phyloP scores from a whole-genome alignment of 441 rosid species.

The Euphorbia neoarborescens region DNA sequence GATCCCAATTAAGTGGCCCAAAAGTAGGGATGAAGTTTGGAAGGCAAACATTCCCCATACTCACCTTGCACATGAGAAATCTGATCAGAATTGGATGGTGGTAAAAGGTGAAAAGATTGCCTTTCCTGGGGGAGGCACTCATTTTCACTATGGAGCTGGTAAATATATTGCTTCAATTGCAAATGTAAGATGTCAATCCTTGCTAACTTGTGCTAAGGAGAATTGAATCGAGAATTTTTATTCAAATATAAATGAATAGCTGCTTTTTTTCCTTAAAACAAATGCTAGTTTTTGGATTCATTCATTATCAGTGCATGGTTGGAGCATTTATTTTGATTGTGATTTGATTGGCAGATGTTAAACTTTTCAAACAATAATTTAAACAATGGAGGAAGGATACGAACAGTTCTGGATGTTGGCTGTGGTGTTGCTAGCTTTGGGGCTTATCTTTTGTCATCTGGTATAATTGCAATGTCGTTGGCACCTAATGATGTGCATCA shows the following conservation, averaged over 20 bases:
- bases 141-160: constrained; percentile 89
- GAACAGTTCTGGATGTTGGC: constrained; percentile 91
- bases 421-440: constrained; percentile 98
- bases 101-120: constrained; percentile 81
- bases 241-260: no score
- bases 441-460: constrained; percentile 78
- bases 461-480: constrained; percentile 77
- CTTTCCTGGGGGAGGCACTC: constrained; percentile 97
- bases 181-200: constrained; percentile 38
- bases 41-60: constrained; percentile 90
- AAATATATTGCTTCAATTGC: constrained; percentile 82
- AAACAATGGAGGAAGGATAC: constrained; percentile 60
- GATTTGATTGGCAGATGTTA: no score
- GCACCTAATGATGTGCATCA: constrained; percentile 97
- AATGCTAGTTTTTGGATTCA: no score
- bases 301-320: no score
- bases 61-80: constrained; percentile 87
- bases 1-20: constrained; percentile 91
- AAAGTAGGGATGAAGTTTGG: constrained; percentile 92
- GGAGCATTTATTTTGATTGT: no score
- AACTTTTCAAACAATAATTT: constrained; percentile 80
- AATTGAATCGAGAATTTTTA: no score
- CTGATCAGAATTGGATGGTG: constrained; percentile 98
- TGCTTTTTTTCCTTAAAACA: no score
- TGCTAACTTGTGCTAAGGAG: no score